These are phyloP conservation scores for Mycothermus thermophilus DNA, from an alignment of 495 filamentous ascomycete species.

Conservation along the genomic window DNA sequence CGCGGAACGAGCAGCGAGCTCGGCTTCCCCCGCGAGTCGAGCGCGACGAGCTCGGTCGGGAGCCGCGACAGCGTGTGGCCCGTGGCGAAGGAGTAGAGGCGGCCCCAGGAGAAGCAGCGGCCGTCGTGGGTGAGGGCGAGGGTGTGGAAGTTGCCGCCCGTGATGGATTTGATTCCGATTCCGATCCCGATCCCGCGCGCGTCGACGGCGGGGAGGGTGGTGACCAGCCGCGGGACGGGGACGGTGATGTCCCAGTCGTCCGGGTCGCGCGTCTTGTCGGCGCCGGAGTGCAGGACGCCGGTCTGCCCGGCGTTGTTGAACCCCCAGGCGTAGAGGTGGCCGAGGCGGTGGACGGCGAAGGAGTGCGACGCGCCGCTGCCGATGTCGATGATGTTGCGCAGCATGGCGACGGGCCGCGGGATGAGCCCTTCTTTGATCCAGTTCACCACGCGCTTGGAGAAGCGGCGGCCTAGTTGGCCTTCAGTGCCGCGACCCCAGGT, in stretches of 20 bases:
- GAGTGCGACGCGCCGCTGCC: conserved; percentile 48
- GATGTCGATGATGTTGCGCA: conserved; percentile 39
- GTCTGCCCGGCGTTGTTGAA: conserved; percentile 64
- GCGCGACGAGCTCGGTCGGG: conserved; percentile 25
- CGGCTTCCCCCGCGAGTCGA: conserved; percentile 12
- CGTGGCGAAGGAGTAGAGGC: conserved; percentile 27
- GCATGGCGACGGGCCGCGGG: conserved; percentile 43
- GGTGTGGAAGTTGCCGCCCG: conserved; percentile 48
- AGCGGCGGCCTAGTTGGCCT: conserved; percentile 48
- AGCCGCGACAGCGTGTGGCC: conserved; percentile 43
- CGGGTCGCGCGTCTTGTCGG: conserved; percentile 45
- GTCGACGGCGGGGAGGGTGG: not conserved
- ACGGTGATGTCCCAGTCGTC: conserved; percentile 36
- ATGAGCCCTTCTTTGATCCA: conserved; percentile 28
- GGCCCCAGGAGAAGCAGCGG: conserved; percentile 3
- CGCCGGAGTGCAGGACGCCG: conserved; percentile 34
- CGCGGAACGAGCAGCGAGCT: conserved; percentile 8
- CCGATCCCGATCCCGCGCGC: no score
- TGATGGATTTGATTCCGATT: conserved; percentile 12
- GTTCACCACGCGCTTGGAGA: conserved; percentile 36
- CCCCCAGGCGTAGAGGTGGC: conserved; percentile 67
- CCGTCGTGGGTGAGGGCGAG: conserved; percentile 23
- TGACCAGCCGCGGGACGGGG: not conserved
- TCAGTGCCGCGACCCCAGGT: conserved; percentile 55
- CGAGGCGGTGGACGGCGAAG: conserved; percentile 59